Evolutionary conservation across 139 green algal species (phyloP), one percentile per base, ranked within the genome.

Genomic region (Trebouxia sp.): DNA sequence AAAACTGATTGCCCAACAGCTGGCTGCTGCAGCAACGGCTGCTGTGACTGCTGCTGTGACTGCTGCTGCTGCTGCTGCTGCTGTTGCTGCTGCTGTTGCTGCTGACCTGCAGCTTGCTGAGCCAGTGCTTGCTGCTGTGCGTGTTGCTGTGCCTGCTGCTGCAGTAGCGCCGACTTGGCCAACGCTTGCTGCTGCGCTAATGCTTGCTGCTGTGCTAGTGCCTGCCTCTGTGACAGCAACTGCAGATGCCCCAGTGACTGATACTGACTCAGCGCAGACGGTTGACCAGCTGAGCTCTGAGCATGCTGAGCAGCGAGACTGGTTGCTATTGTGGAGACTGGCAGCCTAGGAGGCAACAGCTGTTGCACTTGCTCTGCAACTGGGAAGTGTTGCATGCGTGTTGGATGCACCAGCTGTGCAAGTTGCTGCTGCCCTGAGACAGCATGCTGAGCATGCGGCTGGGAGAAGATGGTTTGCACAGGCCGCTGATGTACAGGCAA

Each of bases 281-380:
- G 37, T 15, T 72, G 62, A 24, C 62, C 43, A 45, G 62, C 43
- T 22, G 62, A 30, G 9, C 14, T 35, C 62, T 72, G 62, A 28
- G 62, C 37, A 53, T 12, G 32, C 62, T 72, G 62, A 28, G 62
- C 37, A 53, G 47, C 47, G 20, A 26, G 47, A 53, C 47, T 53
- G 47, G 47, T 17, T 2, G 35, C 62, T 45, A 35, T 14, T n/a
- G 62, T 72, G 12, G 62, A 72, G 32, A 72, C 15, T 28, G 62
- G 62, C 20, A 72, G 62, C 5, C 62, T 35, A 14, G 62, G 62
- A 12, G 62, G 62, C 28, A 72, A 35, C 32, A 72, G 32, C 37
- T 72, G 62, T n/a, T 72, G 62, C 5, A 72, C 62, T 72, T 72
- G 62, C 35, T 72, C 62, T 45, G 62, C 62, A 43, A 72, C 62